Evolutionary conservation across 805 yeast genomes (phyloP).

Genomic region (Candida succiphila): DNA sequence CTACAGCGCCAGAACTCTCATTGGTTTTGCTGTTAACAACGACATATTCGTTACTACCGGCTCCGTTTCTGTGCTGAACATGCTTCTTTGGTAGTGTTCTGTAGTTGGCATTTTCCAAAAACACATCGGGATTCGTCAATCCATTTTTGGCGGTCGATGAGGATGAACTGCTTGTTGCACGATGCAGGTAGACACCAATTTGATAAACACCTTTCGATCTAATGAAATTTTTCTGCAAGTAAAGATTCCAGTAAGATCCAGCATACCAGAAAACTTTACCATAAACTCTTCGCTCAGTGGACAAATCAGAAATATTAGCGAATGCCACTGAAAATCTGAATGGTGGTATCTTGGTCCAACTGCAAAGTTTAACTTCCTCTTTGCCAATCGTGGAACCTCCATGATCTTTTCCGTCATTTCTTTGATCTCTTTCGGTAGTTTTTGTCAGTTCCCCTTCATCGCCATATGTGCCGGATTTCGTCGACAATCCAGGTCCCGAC

Average conservation of each 20-base stretch:
- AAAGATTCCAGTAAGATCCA: conserved; percentile 52
- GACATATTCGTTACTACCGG: neutral
- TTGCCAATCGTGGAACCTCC: neutral
- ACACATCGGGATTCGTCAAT: conserved; percentile 27
- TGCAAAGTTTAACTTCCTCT: neutral
- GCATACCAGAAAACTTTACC: conserved; percentile 48
- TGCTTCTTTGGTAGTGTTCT: conserved; percentile 13
- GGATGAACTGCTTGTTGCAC: conserved; percentile 28
- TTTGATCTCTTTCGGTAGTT: neutral
- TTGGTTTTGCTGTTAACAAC: neutral
- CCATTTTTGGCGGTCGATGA: conserved; percentile 30
- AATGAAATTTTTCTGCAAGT: conserved; percentile 35
- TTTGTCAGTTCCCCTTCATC: neutral
- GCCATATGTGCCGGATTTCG: neutral
- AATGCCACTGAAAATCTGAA: conserved; percentile 45
- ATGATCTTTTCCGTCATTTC: no score
- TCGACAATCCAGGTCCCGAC: neutral
- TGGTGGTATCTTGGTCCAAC: conserved; percentile 39
- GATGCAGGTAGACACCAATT: conserved; percentile 46
- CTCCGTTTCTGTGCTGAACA: neutral
- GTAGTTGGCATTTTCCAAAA: conserved; percentile 17
- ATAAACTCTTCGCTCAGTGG: conserved; percentile 36
- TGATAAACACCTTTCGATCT: conserved; percentile 29
- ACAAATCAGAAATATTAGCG: conserved; percentile 33
- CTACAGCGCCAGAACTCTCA: neutral